Percentiles rank a stretch among this genome's conserved stretches.
Conservation (phyloP, 1,284 basidiomycete species). For the Bjerkandera adusta region DNA sequence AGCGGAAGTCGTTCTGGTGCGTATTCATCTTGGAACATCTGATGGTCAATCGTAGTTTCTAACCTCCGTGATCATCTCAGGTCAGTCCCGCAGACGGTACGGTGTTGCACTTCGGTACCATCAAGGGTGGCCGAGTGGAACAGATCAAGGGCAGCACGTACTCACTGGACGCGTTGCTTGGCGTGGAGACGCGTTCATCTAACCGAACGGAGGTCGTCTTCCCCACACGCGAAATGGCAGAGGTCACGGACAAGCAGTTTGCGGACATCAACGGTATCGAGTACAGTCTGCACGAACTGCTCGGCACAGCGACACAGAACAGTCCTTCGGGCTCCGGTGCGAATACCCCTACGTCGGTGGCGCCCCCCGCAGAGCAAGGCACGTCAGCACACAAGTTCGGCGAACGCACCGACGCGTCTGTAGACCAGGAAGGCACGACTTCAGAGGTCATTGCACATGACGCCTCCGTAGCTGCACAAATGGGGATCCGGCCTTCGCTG, state of each 20-base stretch:
- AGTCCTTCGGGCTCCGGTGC: slow-evolving; percentile 29
- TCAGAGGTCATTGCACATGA: slow-evolving; percentile 62
- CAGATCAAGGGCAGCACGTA: slow-evolving; percentile 99
- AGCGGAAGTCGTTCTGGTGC: slow-evolving; percentile 73
- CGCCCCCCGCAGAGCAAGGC: slow-evolving; percentile 19
- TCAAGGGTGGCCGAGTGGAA: slow-evolving; percentile 82
- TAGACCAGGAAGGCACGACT: slow-evolving; percentile 49
- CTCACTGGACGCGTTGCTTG: slow-evolving; percentile 90
- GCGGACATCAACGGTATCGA: slow-evolving; percentile 97
- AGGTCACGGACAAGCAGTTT: slow-evolving; percentile 85
- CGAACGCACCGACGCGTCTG: slow-evolving; percentile 63
- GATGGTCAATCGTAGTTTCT: no score
- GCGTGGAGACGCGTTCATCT: slow-evolving; percentile 51
- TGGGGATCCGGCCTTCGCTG: slow-evolving; percentile 54
- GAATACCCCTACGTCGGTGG: slow-evolving; percentile 23
- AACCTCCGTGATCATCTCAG: slow-evolving; percentile 35
- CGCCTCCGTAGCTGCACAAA: slow-evolving; percentile 62
- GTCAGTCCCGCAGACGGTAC: slow-evolving; percentile 94
- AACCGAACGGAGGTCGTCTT: slow-evolving; percentile 40
- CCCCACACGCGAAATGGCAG: slow-evolving; percentile 47
- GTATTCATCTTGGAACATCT: slow-evolving; percentile 27
- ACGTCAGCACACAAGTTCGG: slow-evolving; percentile 52
- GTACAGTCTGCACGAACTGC: slow-evolving; percentile 86
- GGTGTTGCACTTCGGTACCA: slow-evolving; percentile 90
- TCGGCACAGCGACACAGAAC: slow-evolving; percentile 47